Evolutionary conservation across 2,329 filamentous ascomycete species (phyloP), one percentile per base, ranked within the genome.

Genomic region (Penicillium expansum): DNA sequence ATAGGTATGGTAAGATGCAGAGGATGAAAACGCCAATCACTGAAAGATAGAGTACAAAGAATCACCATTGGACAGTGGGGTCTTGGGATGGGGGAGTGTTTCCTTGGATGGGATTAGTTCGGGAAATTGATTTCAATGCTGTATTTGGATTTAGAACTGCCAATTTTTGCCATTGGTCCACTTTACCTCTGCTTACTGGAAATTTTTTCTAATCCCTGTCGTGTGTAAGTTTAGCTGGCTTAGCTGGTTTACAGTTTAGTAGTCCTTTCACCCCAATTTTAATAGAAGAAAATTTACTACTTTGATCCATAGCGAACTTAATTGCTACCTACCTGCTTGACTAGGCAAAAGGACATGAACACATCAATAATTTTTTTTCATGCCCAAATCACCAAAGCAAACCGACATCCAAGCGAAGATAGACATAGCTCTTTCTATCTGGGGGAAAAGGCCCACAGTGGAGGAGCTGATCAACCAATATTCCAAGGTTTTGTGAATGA

Each of bases 11-110:
- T 38, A 51, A 60, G 27, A 33, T 29, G 16, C 44, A 51, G 22
- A 53, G 38, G 42, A 41, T 22, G 38, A 42, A 38, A 57, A 49
- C 30, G 48, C 60, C 63, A 60, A 57, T 59, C 58, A 59, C 30
- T 48, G 41, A 41, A 38, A 52, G 49, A 52, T 48, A 48, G 48
- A 59, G 53, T 42, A 44, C 48, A 5, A 4, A 48, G 16, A 30
- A 27, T 27, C 4, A 13, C 20, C 35, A 33, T 48, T 41, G 35
- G 52, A 41, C 14, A 13, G 44, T 49, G 43, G 52, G 24, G 24
- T 2, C 8, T n/a, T n/a, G 39, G 16, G 32, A 47, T 53, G 3
- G 33, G 37, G 20, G 33, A 29, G 52, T 33, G n/a, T 16, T 51
- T 59, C 59, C 57, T 50, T 64, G 62, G 62, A 51, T 59, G 18